A percentile compares a stretch with the other conserved stretches of the same genome.
Evolutionary conservation across 1,284 basidiomycete genomes (phyloP).

Genomic region (Irpex sp.): DNA sequence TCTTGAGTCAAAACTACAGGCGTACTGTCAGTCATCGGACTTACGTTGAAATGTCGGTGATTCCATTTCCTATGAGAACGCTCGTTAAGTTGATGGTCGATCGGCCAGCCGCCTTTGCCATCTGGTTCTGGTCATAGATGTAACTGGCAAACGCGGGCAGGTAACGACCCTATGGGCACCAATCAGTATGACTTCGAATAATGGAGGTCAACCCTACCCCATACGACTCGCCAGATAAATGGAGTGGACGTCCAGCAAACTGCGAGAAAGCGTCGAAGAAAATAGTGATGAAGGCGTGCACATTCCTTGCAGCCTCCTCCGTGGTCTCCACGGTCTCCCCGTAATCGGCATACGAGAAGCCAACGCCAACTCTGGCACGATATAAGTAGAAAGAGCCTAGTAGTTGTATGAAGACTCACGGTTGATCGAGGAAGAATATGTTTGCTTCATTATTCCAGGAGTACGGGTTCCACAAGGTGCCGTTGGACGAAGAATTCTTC

Average conservation of each 20-base stretch:
- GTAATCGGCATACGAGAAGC: slow-evolving; percentile 59
- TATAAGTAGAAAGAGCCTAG: background rate
- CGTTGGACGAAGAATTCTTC: slow-evolving; percentile 41
- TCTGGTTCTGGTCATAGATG: slow-evolving; percentile 70
- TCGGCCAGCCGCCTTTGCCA: slow-evolving; percentile 50
- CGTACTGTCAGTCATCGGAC: slow-evolving; percentile 11
- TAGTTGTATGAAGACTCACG: slow-evolving; percentile 28
- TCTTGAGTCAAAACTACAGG: background rate
- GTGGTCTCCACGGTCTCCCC: slow-evolving; percentile 59
- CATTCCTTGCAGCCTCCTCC: slow-evolving; percentile 69
- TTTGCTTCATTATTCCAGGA: slow-evolving; percentile 66
- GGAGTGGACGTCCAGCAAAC: slow-evolving; percentile 59
- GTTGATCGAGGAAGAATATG: slow-evolving; percentile 72
- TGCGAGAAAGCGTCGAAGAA: slow-evolving; percentile 76
- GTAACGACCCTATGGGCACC: slow-evolving; percentile 58
- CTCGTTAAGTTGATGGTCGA: slow-evolving; percentile 66
- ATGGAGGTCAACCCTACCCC: slow-evolving; percentile 33
- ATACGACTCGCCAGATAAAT: slow-evolving; percentile 72
- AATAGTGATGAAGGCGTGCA: slow-evolving; percentile 68
- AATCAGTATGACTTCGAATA: slow-evolving; percentile 27
- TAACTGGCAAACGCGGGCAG: slow-evolving; percentile 79
- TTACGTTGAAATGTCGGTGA: slow-evolving; percentile 59
- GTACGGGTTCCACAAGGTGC: slow-evolving; percentile 58
- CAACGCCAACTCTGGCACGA: slow-evolving; percentile 50
- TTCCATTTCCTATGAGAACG: slow-evolving; percentile 60